Evolutionary conservation across 2,329 filamentous ascomycete species (phyloP).

Genomic region (Penicillium sclerotigenum): DNA sequence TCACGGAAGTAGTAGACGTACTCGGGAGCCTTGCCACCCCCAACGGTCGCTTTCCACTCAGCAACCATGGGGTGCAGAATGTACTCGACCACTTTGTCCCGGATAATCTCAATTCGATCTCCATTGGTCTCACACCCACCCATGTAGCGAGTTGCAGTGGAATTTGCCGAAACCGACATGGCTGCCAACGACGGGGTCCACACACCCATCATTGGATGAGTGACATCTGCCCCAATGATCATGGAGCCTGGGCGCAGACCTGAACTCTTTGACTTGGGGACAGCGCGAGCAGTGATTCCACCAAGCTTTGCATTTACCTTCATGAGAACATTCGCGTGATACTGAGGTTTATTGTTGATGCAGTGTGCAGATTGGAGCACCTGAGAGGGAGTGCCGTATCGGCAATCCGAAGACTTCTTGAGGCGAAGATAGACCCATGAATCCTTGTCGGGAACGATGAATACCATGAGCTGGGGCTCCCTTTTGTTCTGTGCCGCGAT

Average conservation of each 20-base stretch:
- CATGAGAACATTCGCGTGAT: slow-evolving; percentile 91
- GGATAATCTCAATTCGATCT: slow-evolving; percentile 74
- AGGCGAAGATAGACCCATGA: slow-evolving; percentile 72
- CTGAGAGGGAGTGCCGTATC: slow-evolving; percentile 79
- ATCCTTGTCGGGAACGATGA: slow-evolving; percentile 71
- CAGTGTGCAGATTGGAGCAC: slow-evolving; percentile 73
- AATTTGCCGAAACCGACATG: slow-evolving; percentile 77
- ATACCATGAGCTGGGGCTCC: slow-evolving; percentile 73
- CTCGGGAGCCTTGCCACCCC: slow-evolving; percentile 57
- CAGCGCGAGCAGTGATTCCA: slow-evolving; percentile 64
- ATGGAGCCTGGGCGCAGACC: slow-evolving; percentile 56
- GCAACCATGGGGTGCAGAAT: slow-evolving; percentile 64
- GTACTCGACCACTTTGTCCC: slow-evolving; percentile 59
- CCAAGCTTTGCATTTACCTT: slow-evolving; percentile 97
- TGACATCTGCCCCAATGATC: slow-evolving; percentile 88
- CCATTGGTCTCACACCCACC: slow-evolving; percentile 82
- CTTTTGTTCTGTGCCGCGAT: slow-evolving; percentile 39
- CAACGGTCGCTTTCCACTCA: slow-evolving; percentile 60
- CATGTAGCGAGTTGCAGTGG: slow-evolving; percentile 68
- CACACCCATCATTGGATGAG: slow-evolving; percentile 71
- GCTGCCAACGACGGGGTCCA: slow-evolving; percentile 74
- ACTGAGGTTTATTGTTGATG: slow-evolving; percentile 68
- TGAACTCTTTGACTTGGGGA: slow-evolving; percentile 42
- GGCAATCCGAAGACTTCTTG: slow-evolving; percentile 86
- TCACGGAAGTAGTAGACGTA: slow-evolving; percentile 91